Conservation (phyloP, 140 eudicot genomes). For the Oenanthe javanica region DNA sequence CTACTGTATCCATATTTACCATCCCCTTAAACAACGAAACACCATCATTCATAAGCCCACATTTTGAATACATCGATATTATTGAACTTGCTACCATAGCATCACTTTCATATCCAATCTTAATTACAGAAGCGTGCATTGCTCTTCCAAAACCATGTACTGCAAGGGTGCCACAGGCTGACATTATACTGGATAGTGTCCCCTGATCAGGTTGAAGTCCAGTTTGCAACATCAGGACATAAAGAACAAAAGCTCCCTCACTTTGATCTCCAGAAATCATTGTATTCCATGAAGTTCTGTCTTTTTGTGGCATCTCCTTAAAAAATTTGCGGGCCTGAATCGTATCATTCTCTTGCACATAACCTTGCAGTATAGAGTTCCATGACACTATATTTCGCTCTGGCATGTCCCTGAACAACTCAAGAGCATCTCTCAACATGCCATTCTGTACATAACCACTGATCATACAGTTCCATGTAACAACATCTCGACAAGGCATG, state of each 20-base stretch:
- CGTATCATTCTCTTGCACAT: constrained; percentile 31
- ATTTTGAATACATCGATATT: constrained; percentile 57
- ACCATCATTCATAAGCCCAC: constrained; percentile 37
- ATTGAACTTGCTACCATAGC: constrained; percentile 41
- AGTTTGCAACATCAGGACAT: constrained; percentile 38
- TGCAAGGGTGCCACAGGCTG: constrained; percentile 55
- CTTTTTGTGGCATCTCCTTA: constrained; percentile 36
- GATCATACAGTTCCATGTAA: constrained; percentile 45
- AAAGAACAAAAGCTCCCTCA: constrained; percentile 41
- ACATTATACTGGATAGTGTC: constrained; percentile 36
- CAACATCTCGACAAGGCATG: constrained; percentile 35
- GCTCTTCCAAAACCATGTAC: constrained; percentile 45
- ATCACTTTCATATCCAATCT: constrained; percentile 34
- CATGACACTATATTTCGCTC: constrained; percentile 37
- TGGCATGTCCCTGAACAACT: constrained; percentile 42
- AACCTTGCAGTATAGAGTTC: constrained; percentile 43
- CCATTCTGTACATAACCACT: constrained; percentile 34
- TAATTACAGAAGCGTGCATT: constrained; percentile 37
- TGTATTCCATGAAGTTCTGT: constrained; percentile 62
- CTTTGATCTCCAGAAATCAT: constrained; percentile 49
- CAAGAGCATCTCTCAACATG: constrained; percentile 31
- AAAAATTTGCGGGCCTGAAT: constrained; percentile 35
- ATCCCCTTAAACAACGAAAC: constrained; percentile 18
- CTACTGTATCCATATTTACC: constrained; percentile 27
- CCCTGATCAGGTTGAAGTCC: constrained; percentile 50